Percentiles rank a stretch among this genome's conserved stretches.
These are phyloP conservation scores for Metschnikowia colocasiae DNA, from an alignment of 805 yeast genomes.

Conservation along the genomic window DNA sequence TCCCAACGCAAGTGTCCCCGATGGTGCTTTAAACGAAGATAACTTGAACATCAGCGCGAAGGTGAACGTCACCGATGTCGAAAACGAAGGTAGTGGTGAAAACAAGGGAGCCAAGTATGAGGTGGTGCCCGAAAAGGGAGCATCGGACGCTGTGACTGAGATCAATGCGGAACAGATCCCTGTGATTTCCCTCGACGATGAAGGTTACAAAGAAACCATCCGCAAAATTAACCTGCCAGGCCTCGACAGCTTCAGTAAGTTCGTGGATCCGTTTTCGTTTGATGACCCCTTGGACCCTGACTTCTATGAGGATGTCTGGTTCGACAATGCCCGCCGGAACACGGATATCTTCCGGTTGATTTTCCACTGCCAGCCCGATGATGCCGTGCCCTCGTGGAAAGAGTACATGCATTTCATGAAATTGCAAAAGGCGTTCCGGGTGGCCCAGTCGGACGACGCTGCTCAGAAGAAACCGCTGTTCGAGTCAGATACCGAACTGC, in stretches of 20 bases:
- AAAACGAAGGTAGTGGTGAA: conserved; percentile 4
- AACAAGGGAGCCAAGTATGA: conserved; percentile 15
- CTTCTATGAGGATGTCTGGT: conserved; percentile 86
- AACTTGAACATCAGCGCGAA: conserved; percentile 8
- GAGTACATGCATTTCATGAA: conserved; percentile 74
- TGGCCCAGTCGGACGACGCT: conserved; percentile 37
- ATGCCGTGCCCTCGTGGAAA: conserved; percentile 83
- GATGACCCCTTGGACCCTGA: conserved; percentile 81
- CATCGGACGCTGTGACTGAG: conserved; percentile 22
- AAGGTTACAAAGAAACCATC: conserved; percentile 40
- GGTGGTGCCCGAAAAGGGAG: conserved; percentile 15
- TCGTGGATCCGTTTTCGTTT: conserved; percentile 84
- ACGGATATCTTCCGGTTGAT: conserved; percentile 77
- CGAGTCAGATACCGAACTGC: conserved; percentile 17
- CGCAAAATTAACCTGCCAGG: conserved; percentile 37
- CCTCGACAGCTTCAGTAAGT: conserved; percentile 35
- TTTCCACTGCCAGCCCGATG: conserved; percentile 94
- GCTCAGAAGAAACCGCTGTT: conserved; percentile 22
- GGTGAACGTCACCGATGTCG: conserved; percentile 9
- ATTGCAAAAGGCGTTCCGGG: conserved; percentile 53
- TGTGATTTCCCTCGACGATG: conserved; percentile 42
- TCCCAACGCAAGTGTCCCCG: not conserved
- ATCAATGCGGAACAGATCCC: conserved; percentile 16
- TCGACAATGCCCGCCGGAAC: conserved; percentile 75
- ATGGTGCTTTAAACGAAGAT: not conserved